Evolutionary conservation across 129 eudicot genomes (phyloP), one percentile per base, ranked within the genome.

Genomic region (Lactuca saligna): DNA sequence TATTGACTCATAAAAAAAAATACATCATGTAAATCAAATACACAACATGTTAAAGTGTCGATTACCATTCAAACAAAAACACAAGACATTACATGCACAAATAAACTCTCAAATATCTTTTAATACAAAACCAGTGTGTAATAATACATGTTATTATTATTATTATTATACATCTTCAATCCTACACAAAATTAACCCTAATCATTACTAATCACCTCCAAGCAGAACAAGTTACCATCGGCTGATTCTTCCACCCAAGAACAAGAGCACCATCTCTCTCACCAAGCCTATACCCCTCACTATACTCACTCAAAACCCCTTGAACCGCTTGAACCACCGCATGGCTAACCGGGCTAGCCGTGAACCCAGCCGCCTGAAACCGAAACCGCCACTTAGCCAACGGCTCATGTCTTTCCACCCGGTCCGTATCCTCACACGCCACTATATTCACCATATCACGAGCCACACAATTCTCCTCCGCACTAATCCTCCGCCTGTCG

Each of bases 361-460:
- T 53, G 67, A 78, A 85, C 64, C 86, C 90, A 10, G 90, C 90
- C 63, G 84, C 75, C 14, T 69, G 29, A 15, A 85, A 74, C 72
- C 90, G 81, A 56, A 73, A 80, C 72, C 61, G 79, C 90, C 90
- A 85, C 75, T 85, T 85, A 9, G 72, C 84, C 35, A 81, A 79
- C 5, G 70, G 87, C 73, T 85, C 90, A 31, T 85, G 90, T 65
- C 90, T 73, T 58, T 85, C 90, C 12, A 85, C 90, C 55, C 90
- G 67, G 7, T 85, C 87, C 12, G 55, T 33, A 32, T 76, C 82
- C 63, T 85, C 87, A 61, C 88, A 83, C 5, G 88, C 87, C 42
- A 83, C 74, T 61, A 83, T 79, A 67, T 83, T 83, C n/a, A 83
- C 87, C 56, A 83, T 68, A 38, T 83, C 88, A 17, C 85, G 70